These are phyloP conservation scores for Citrus australasica DNA, from an alignment of 345 rosid genomes.

Conservation along the genomic window DNA sequence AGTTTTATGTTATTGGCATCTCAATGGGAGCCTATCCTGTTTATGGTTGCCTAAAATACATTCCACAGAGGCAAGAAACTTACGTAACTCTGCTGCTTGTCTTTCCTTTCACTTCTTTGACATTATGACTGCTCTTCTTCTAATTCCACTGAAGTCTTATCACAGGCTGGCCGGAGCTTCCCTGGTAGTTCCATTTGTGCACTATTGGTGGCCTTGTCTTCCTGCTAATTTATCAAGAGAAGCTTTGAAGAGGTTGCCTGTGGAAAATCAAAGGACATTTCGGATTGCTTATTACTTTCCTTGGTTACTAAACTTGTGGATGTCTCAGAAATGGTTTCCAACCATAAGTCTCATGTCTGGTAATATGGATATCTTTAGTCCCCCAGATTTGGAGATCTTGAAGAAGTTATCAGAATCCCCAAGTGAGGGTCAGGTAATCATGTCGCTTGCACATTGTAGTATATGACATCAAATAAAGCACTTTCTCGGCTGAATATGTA, in stretches of 20 bases:
- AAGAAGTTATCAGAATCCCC: constrained; percentile 38
- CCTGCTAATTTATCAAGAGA: constrained; percentile 43
- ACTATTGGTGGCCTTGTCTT: constrained; percentile 82
- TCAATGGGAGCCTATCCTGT: constrained; percentile 76
- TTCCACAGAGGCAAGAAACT: constrained; percentile 63
- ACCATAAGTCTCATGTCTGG: constrained; percentile 46
- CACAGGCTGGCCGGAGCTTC: constrained; percentile 64
- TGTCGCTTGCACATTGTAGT: neutral
- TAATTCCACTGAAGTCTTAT: neutral
- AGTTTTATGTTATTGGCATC: constrained; percentile 69
- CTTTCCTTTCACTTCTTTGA: neutral
- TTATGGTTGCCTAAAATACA: constrained; percentile 76
- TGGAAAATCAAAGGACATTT: constrained; percentile 54
- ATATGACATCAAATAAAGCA: neutral
- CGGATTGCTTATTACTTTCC: constrained; percentile 62
- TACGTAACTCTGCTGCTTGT: constrained; percentile 9
- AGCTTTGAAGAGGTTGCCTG: constrained; percentile 33
- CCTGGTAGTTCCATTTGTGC: constrained; percentile 71
- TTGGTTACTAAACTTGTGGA: constrained; percentile 85
- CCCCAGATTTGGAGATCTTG: constrained; percentile 39
- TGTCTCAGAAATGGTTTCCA: constrained; percentile 77
- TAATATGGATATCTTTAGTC: constrained; percentile 35
- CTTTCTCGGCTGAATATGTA: neutral
- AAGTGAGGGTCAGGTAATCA: constrained; percentile 43
- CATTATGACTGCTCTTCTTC: neutral